Evolutionary conservation across 306 rosid genomes (phyloP), one percentile per base, ranked within the genome.

Genomic region (Dalbergia cochinchinensis): DNA sequence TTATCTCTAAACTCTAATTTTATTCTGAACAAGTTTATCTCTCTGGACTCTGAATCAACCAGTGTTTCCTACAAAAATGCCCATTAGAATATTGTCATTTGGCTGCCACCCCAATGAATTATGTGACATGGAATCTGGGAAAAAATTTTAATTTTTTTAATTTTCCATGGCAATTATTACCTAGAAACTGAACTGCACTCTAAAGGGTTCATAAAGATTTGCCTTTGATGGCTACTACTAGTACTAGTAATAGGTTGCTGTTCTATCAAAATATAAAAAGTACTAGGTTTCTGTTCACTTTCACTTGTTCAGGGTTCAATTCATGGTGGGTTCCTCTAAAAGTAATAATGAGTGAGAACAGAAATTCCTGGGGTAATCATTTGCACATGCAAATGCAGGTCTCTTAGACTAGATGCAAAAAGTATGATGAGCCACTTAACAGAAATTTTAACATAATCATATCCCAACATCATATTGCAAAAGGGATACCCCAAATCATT

Each of bases 391-490:
- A 48, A 48, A 48, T 48, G 54, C 54, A 11, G 54, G n/a, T 48
- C n/a, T 13, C 5, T 48, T 48, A 11, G 47, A 42, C 12, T 48
- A 11, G 47, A 42, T 42, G 47, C 47, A 42, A 42, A 42, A 42
- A 42, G 47, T 8, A 8, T 1, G 2, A 42, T 8, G 2, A 62
- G 67, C 34, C 71, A 18, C 9, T 66, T 41, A 45, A 39, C 13
- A 45, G 59, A 48, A 42, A 65, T 35, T 44, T 68, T 6, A 19
- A 44, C 9, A 11, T 63, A 6, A 33, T 35, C 44, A 7, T 65
- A 51, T 53, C 44, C 58, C 73, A 68, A 68, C 57, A 22, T 51
- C 61, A 51, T 47, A 13, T 51, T 11, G 59, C 47, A 33, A 51
- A 51, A 51, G 58, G 58, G 19, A 9, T 42, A 42, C 31, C 48